phyloP scores from a whole-genome alignment of 306 rosid genomes.

The Rosa lucieae region DNA sequence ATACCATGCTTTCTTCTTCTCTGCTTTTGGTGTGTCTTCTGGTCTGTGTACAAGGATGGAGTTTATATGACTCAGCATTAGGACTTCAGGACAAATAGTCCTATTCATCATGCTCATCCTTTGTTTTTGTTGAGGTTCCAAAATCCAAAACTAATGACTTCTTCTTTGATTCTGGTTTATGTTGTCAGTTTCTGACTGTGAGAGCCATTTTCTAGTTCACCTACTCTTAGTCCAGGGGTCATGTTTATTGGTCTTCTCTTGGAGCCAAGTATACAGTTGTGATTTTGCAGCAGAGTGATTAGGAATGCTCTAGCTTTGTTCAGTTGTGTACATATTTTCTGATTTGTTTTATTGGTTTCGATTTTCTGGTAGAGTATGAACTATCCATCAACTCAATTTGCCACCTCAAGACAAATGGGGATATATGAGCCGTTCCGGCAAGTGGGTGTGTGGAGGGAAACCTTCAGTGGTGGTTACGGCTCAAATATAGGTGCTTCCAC shows the following conservation, averaged over 20 bases:
- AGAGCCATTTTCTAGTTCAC: neutral
- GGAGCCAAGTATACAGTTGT: neutral
- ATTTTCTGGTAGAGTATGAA: constrained; percentile 49
- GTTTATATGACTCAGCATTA: constrained; percentile 2
- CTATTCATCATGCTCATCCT: neutral
- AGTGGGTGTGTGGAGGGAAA: constrained; percentile 68
- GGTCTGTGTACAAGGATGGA: constrained; percentile 7
- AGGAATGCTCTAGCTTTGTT: neutral
- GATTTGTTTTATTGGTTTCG: neutral
- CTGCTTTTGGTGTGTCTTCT: neutral
- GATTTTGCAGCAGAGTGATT: neutral
- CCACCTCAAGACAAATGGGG: constrained; percentile 59
- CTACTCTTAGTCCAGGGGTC: neutral
- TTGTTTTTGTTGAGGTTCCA: constrained; percentile 1
- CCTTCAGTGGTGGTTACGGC: constrained; percentile 48
- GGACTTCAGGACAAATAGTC: neutral
- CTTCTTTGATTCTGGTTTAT: neutral
- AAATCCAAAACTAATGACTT: neutral
- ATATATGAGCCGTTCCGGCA: constrained; percentile 80
- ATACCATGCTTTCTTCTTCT: constrained; percentile 3
- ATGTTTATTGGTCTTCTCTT: constrained; percentile 8
- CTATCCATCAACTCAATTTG: constrained; percentile 56
- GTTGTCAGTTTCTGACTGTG: neutral
- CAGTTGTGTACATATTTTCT: neutral
- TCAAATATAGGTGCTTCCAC: constrained; percentile 45